Evolutionary conservation across 1,284 basidiomycete species (phyloP).

Genomic region (Cutaneotrichosporon dermatis): DNA sequence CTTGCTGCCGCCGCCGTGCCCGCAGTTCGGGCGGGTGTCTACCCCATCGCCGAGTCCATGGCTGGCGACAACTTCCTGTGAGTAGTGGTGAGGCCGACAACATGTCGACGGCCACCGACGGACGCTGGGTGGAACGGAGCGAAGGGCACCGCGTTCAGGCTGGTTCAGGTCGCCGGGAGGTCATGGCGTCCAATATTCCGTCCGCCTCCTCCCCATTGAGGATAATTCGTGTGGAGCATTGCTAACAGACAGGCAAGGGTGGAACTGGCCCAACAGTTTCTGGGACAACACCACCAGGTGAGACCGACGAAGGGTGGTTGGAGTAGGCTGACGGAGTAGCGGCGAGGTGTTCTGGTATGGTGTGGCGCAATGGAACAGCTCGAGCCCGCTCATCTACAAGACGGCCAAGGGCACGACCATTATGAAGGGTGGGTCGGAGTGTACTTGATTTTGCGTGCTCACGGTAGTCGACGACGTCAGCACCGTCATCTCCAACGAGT

Average conservation of each 20-base stretch:
- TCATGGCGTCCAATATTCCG: no score
- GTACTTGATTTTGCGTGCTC: no score
- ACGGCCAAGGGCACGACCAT: conserved; percentile 67
- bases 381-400: conserved; percentile 49
- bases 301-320: conserved; percentile 5
- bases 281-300: conserved; percentile 47
- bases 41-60: conserved; percentile 21
- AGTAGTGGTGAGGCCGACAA: background rate
- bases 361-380: conserved; percentile 37
- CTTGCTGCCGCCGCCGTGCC: background rate
- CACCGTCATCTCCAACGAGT: conserved; percentile 54
- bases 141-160: no score
- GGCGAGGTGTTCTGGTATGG: conserved; percentile 56
- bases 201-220: no score
- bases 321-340: conserved; percentile 41
- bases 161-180: no score
- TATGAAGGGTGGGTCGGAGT: conserved; percentile 66
- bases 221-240: no score
- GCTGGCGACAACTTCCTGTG: conserved; percentile 17
- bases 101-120: no score
- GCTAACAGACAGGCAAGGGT: conserved; percentile 22
- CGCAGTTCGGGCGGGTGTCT: background rate
- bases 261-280: conserved; percentile 19
- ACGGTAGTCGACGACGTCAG: conserved; percentile 31
- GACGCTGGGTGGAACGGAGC: no score